Evolutionary conservation across 164 flowering plant genomes (phyloP), one percentile per base, ranked within the genome.

Genomic region (Chloranthus sessilifolius): DNA sequence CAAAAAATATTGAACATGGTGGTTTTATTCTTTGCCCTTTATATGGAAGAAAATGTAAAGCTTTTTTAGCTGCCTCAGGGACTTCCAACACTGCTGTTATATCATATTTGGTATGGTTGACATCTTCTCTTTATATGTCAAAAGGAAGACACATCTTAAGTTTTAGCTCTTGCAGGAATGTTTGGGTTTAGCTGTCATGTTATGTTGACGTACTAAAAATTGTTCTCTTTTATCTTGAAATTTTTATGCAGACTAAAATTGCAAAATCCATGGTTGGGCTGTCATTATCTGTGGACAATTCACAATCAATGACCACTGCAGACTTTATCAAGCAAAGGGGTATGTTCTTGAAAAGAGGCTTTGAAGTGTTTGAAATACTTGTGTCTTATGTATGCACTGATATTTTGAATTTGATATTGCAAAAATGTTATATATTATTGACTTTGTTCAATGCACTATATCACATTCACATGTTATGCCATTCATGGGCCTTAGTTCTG

Each of bases 21-120:
- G 92, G 97, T 60, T 92, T 92, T 74, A 75, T 92, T 73, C 95
- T 92, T 28, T 89, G 89, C 60, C 87, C 99, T 28, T 52, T 89
- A 38, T 88, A 92, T 73, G 99, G 99, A 71, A 82, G 99, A 51
- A 92, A 92, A 72, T 86, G 90, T 10, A 92, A 92, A 71, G 95
- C 99, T 49, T 84, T 92, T 59, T 79, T 74, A 72, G 95, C 95
- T 66, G 83, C 83, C 63, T 63, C 95, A 31, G 95, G 97, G 53
- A 77, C 89, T 52, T 66, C 97, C 58, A 83, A 67, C 67, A 43
- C 89, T 43, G 81, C 79, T n/a, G 77, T 92, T 23, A 62, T 89
- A 55, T 70, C 95, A 43, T 74, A 53, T 68, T 61, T 92, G 95
- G 99, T 92, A 82, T 35, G 66, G n/a, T 26, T 53, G 43, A n/a